Evolutionary conservation across 306 rosid genomes (phyloP).

Genomic region (Cyamopsis tetragonoloba): DNA sequence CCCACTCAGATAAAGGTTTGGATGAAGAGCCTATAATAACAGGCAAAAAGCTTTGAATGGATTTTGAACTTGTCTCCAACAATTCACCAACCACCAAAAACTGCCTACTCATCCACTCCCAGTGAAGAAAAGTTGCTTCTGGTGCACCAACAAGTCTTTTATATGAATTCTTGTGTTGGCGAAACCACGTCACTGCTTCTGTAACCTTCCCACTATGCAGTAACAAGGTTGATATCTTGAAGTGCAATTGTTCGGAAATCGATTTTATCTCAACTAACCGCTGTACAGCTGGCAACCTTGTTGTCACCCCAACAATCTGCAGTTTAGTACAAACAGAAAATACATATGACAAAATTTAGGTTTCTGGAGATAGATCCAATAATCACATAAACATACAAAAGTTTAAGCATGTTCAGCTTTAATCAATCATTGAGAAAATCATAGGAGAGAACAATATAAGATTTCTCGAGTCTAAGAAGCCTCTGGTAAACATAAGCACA

Average conservation of each 20-base stretch:
- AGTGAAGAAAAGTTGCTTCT: conserved; percentile 79
- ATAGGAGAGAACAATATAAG: conserved; percentile 1
- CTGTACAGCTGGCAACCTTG: conserved; percentile 69
- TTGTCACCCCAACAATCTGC: conserved; percentile 82
- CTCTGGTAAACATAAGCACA: not conserved
- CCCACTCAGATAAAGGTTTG: conserved; percentile 80
- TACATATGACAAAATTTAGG: not conserved
- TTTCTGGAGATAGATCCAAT: not conserved
- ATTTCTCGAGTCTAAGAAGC: not conserved
- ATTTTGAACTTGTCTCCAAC: conserved; percentile 72
- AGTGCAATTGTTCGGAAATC: conserved; percentile 78
- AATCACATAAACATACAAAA: conserved; percentile 6
- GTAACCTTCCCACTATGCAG: conserved; percentile 88
- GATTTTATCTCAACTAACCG: conserved; percentile 84
- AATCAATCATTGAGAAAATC: conserved; percentile 7
- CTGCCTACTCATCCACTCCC: conserved; percentile 99
- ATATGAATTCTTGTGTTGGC: conserved; percentile 70
- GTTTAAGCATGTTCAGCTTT: conserved; percentile 4
- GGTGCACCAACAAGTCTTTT: conserved; percentile 72
- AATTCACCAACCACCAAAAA: conserved; percentile 90
- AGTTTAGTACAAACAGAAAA: conserved; percentile 22
- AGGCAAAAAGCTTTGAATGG: conserved; percentile 48
- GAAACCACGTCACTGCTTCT: conserved; percentile 86
- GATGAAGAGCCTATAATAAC: conserved; percentile 41
- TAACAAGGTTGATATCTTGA: conserved; percentile 80